These are phyloP conservation scores for Colletotrichum somersetense DNA, from an alignment of 2,329 filamentous ascomycete genomes.

Conservation along the genomic window DNA sequence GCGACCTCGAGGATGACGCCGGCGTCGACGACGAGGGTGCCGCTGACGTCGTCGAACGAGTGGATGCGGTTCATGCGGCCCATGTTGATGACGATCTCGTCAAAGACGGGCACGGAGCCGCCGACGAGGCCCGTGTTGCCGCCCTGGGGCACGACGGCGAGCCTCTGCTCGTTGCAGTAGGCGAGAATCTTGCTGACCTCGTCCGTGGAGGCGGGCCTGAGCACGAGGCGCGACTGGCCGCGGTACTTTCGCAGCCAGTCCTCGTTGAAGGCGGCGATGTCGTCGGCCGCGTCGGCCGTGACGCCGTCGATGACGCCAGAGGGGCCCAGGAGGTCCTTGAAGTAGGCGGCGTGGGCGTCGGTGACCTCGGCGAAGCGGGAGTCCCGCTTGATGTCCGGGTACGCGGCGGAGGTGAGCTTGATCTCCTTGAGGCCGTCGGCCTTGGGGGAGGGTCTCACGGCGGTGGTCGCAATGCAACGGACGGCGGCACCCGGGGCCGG, in stretches of 20 bases:
- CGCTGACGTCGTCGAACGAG: constrained; percentile 93
- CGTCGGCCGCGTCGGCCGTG: constrained; percentile 77
- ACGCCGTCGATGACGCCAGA: constrained; percentile 89
- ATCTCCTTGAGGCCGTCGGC: constrained; percentile 41
- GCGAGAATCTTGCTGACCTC: constrained; percentile 91
- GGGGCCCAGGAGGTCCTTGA: constrained; percentile 84
- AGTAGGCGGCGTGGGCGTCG: constrained; percentile 83
- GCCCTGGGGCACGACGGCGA: constrained; percentile 96
- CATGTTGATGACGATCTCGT: constrained; percentile 96
- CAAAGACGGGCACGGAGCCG: constrained; percentile 95
- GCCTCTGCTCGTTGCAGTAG: constrained; percentile 93
- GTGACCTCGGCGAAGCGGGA: constrained; percentile 80
- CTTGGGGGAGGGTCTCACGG: constrained; percentile 22
- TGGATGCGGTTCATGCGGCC: constrained; percentile 91
- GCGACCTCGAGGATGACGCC: constrained; percentile 91
- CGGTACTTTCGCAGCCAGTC: constrained; percentile 99
- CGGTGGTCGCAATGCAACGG: constrained; percentile 38
- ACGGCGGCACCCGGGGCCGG: constrained; percentile 31
- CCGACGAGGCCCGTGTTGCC: constrained; percentile 97
- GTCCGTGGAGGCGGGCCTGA: constrained; percentile 86
- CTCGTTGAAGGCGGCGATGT: constrained; percentile 92
- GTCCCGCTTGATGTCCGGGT: constrained; percentile 86
- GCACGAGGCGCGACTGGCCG: constrained; percentile 86
- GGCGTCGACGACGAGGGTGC: constrained; percentile 89
- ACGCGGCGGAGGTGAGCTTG: constrained; percentile 87